Evolutionary conservation across 805 yeast species (phyloP).

Genomic region (Pichia thaimueangensis): DNA sequence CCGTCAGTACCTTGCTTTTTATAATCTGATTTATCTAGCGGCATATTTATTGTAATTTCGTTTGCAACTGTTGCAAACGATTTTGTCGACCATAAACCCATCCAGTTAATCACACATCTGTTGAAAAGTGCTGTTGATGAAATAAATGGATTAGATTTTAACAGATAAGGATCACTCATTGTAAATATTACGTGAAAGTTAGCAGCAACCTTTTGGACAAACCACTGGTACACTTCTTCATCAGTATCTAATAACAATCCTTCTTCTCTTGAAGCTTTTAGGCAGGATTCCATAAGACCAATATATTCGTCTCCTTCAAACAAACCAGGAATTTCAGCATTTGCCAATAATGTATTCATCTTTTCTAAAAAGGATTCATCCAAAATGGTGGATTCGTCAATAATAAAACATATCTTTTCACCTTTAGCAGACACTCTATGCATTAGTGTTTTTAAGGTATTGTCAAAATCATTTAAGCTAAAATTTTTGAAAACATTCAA

Average conservation of each 20-base stretch:
- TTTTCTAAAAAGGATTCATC: constrained; percentile 80
- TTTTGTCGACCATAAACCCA: constrained; percentile 70
- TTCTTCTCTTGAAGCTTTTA: constrained; percentile 48
- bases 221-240: constrained; percentile 72
- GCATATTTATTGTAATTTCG: constrained; percentile 28
- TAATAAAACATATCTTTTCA: constrained; percentile 59
- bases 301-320: constrained; percentile 69
- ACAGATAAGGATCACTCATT: constrained; percentile 45
- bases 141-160: constrained; percentile 38
- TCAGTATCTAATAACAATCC: constrained; percentile 61
- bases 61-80: constrained; percentile 47
- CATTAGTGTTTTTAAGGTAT: constrained; percentile 49
- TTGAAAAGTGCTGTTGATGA: constrained; percentile 87
- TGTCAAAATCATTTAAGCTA: constrained; percentile 59
- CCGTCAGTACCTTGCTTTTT: constrained; percentile 24
- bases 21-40: constrained; percentile 46
- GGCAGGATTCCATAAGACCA: constrained; percentile 46
- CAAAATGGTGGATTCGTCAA: constrained; percentile 74
- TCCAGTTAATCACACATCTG: constrained; percentile 82
- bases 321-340: constrained; percentile 86
- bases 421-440: constrained; percentile 45
- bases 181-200: constrained; percentile 84
- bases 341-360: constrained; percentile 90
- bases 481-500: constrained; percentile 52
- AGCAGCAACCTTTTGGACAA: constrained; percentile 54